A percentile compares a stretch with the other conserved stretches of the same genome.
Conservation (phyloP, 2,329 filamentous ascomycete genomes). For the Colletotrichum siamense region DNA sequence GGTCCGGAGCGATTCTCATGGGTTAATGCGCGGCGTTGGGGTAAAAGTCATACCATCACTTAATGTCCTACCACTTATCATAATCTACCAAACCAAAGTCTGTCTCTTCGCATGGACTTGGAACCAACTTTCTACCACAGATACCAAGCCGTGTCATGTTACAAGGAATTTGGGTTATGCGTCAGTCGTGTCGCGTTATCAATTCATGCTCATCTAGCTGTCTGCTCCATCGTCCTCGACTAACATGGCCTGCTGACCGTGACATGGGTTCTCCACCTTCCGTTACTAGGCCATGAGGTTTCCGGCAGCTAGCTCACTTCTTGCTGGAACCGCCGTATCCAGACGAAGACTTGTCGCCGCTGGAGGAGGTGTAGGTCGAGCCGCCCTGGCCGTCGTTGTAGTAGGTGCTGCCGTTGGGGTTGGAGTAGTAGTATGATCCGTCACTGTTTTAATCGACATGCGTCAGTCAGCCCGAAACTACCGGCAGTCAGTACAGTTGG, state of each 20-base stretch:
- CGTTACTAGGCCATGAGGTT: not conserved
- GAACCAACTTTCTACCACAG: not conserved
- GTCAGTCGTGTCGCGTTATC: not conserved
- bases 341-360: conserved; percentile 38
- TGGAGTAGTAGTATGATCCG: conserved; percentile 77
- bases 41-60: not conserved
- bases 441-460: conserved; percentile 41
- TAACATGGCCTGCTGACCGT: not conserved
- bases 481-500: not conserved
- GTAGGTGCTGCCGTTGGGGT: conserved; percentile 72
- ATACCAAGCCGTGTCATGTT: not conserved
- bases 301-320: not conserved
- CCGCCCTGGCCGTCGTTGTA: conserved; percentile 65
- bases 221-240: too few species aligned
- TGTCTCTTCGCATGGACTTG: not conserved
- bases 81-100: not conserved
- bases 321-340: conserved; percentile 22
- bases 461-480: not conserved
- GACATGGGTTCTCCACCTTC: not conserved
- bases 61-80: not conserved
- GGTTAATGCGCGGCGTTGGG: not conserved
- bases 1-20: not conserved
- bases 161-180: not conserved
- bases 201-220: not conserved
- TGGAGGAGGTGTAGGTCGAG: conserved; percentile 65